Base-by-base conservation (phyloP, 345 rosid genomes). In the Heritiera fomes region DNA sequence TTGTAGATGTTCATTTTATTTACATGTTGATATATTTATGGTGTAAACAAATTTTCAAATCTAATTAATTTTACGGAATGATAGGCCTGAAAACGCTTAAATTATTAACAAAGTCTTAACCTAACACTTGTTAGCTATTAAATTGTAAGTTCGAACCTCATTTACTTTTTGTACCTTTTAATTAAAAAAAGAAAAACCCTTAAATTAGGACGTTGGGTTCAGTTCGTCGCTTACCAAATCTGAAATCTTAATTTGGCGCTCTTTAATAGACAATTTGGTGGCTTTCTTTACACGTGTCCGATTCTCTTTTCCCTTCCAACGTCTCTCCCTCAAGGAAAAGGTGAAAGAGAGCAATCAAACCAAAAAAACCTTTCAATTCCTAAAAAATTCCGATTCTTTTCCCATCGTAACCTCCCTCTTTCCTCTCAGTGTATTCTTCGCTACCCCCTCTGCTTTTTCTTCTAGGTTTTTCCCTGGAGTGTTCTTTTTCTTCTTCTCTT, bases 321-420 rank as follows among this genome's bases (percentile, higher is more conserved):
- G 59, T 60, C 46, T 23, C 12, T 61, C 38, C 1, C 38, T 34
- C 38, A 1, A 34, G 38, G 30, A 50, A 28, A 23, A n/a, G 6
- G 4, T 34, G 38, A 34, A 34, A 34, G 38, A 43, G 7, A 20
- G 14, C 14, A 32, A 34, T 9, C 9, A 6, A 46, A 59, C 30
- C 43, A 43, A 5, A 11, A 46, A 49, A 46, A 34, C 58, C 23
- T 18, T 71, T 50, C 18, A 66, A 66, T 58, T 34, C 50, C 9
- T 11, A 20, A 58, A 74, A 17, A 43, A 58, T 23, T 74, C 55
- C 40, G 77, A 74, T 58, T 58, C 77, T 69, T 69, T 69, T 14
- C 30, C 56, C 56, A 69, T 62, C 5, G 66, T 41, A 41, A 32
- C 11, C 41, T 5, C 17, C 40, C 40, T 34, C 38, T 34, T 34